A percentile compares a stretch with the other conserved stretches of the same genome.
These are phyloP conservation scores for Juglanconis oblonga DNA, from an alignment of 2,329 filamentous ascomycete species.

Conservation along the genomic window DNA sequence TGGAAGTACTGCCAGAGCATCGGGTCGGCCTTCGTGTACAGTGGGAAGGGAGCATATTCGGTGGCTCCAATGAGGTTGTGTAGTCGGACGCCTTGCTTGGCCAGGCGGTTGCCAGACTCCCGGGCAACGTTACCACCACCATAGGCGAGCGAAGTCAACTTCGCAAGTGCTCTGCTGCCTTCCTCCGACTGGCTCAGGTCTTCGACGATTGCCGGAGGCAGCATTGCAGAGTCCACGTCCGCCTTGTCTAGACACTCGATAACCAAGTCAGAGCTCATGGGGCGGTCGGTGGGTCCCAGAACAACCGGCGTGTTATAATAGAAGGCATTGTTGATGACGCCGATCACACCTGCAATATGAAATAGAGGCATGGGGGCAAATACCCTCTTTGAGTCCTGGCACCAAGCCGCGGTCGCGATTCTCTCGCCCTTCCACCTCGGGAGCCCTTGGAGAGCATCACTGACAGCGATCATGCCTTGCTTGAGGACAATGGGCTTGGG, in stretches of 20 bases:
- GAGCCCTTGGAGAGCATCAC: conserved; percentile 29
- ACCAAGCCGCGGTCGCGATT: not conserved
- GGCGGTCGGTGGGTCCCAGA: conserved; percentile 30
- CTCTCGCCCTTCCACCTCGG: conserved; percentile 20
- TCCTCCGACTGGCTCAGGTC: conserved; percentile 36
- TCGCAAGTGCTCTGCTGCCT: conserved; percentile 28
- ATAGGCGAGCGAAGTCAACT: conserved; percentile 28
- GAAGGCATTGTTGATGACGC: conserved; percentile 24
- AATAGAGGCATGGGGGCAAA: conserved; percentile 34
- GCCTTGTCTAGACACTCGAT: conserved; percentile 29
- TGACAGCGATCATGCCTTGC: conserved; percentile 36
- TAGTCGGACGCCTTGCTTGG: conserved; percentile 31
- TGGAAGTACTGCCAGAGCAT: conserved; percentile 43
- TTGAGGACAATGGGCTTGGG: conserved; percentile 42
- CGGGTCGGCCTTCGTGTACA: conserved; percentile 31
- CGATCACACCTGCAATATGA: conserved; percentile 34
- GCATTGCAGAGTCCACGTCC: conserved; percentile 25
- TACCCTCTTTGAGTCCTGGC: not conserved
- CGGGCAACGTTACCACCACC: conserved; percentile 34
- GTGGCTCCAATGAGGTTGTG: conserved; percentile 39
- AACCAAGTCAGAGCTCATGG: conserved; percentile 33
- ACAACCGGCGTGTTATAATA: conserved; percentile 30
- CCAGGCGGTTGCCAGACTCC: conserved; percentile 36
- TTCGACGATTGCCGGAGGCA: conserved; percentile 41
- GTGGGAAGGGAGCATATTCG: conserved; percentile 29